Evolutionary conservation across 2,329 filamentous ascomycete species (phyloP), one percentile per base, ranked within the genome.

Genomic region (Pseudocercospora eumusae): DNA sequence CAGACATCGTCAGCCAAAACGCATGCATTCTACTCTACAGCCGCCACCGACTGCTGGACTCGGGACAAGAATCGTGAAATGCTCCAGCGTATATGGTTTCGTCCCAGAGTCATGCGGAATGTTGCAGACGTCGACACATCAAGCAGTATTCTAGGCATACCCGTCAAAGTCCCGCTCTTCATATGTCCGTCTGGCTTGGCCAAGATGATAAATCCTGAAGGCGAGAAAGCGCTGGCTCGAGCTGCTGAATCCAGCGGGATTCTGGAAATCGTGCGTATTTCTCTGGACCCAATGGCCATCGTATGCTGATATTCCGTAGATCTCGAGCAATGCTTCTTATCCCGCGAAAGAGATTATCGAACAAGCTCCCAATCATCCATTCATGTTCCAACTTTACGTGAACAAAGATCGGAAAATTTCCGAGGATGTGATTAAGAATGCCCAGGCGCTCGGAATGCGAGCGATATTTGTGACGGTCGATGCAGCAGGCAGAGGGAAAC

Each of bases 331-430:
- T 52, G 71, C 73, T 1, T 70, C 66, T 18, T 73, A 70, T 60
- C 73, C 71, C 11, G 57, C 72, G 21, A 62, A 64, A 7, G 72
- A 75, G 27, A 73, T 75, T 53, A 55, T 74, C 18, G 57, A 64
- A 2, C 56, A 66, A 23, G 66, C 63, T 57, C 64, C 67, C 3
- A 59, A 64, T 20, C 70, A 73, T 45, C 74, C 73, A 2, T 74
- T 82, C 59, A 84, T 86, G 76, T 86, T 87, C 70, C 86, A 88
- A 70, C 77, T 88, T 8, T 88, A 88, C 68, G 83, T 88, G 56
- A 82, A 87, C 73, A 82, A 82, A 65, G 77, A 86, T 62, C 78
- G 84, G 0, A 60, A 70, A 8, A 82, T 83, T 57, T 82, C 83
- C 13, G 81, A 81, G 61, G 75, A 75, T 1, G 72, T 87, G 1